phyloP scores from a whole-genome alignment of 73 alveolate genomes.

The Uronychia setigera region DNA sequence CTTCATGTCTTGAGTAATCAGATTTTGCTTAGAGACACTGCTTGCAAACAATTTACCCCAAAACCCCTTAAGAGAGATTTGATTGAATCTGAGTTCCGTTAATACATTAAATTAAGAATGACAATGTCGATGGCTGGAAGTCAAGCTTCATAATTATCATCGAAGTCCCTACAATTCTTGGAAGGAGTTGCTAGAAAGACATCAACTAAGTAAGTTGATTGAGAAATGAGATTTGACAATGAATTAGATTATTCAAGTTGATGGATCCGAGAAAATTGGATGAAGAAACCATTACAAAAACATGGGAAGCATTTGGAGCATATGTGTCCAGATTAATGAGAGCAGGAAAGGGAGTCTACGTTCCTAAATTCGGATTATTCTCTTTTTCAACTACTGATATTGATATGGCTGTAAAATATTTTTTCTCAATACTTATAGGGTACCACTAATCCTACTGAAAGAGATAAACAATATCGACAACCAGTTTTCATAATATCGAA shows the following conservation, averaged over 20 bases:
- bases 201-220: not conserved
- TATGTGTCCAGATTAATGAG: conserved; percentile 47
- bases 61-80: conserved; percentile 23
- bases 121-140: too few relatives aligned
- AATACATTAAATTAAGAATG: too few relatives aligned
- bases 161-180: not conserved
- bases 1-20: not conserved
- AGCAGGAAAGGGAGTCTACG: conserved; percentile 65
- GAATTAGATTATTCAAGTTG: not conserved
- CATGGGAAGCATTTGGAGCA: conserved; percentile 63
- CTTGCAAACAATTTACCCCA: conserved; percentile 22
- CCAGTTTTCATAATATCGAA: conserved; percentile 66
- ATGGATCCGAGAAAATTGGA: not conserved
- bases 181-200: not conserved
- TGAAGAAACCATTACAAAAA: not conserved
- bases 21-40: not conserved
- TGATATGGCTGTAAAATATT: conserved; percentile 51
- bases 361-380: conserved; percentile 71
- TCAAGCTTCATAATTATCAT: not conserved
- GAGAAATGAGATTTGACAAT: too few relatives aligned
- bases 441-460: conserved; percentile 65
- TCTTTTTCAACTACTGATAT: conserved; percentile 61
- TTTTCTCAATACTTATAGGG: conserved; percentile 16
- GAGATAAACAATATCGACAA: conserved; percentile 63
- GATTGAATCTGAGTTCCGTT: conserved; percentile 44